phyloP scores from a whole-genome alignment of 1,284 basidiomycete genomes.

The Chondrostereum purpureum region DNA sequence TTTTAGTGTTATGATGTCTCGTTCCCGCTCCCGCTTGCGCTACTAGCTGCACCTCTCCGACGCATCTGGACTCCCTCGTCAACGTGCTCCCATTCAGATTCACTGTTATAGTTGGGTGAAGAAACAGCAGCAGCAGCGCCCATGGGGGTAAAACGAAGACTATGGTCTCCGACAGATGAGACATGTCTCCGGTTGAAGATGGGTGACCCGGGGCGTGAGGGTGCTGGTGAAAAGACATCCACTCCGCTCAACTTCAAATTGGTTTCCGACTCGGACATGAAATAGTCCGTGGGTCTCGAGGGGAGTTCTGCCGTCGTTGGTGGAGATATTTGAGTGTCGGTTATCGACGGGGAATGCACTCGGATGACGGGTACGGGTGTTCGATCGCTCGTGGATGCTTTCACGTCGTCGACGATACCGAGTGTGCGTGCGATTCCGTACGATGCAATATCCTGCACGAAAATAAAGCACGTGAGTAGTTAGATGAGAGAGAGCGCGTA shows the following conservation, averaged over 20 bases:
- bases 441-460: slow-evolving; percentile 63
- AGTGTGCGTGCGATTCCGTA: slow-evolving; percentile 78
- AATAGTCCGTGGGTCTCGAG: slow-evolving; percentile 38
- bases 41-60: slow-evolving; percentile 4
- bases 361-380: slow-evolving; percentile 24
- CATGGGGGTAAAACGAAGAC: background rate
- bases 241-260: slow-evolving; percentile 58
- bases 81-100: background rate
- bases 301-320: slow-evolving; percentile 16
- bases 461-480: background rate
- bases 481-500: slow-evolving; percentile 5
- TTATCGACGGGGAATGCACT: slow-evolving; percentile 23
- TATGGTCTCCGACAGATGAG: too few relatives aligned
- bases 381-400: slow-evolving; percentile 59
- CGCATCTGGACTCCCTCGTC: slow-evolving; percentile 6
- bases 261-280: slow-evolving; percentile 40
- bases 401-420: slow-evolving; percentile 65
- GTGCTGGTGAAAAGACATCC: slow-evolving; percentile 63
- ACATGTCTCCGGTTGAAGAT: slow-evolving; percentile 31
- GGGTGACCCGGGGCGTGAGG: slow-evolving; percentile 60
- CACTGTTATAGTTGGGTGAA: too few relatives aligned
- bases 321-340: slow-evolving; percentile 22
- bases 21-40: background rate
- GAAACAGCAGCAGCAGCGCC: too few relatives aligned
- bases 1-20: background rate